Conservation (phyloP, 2,329 filamentous ascomycete species). For the Tolypocladium capitatum region DNA sequence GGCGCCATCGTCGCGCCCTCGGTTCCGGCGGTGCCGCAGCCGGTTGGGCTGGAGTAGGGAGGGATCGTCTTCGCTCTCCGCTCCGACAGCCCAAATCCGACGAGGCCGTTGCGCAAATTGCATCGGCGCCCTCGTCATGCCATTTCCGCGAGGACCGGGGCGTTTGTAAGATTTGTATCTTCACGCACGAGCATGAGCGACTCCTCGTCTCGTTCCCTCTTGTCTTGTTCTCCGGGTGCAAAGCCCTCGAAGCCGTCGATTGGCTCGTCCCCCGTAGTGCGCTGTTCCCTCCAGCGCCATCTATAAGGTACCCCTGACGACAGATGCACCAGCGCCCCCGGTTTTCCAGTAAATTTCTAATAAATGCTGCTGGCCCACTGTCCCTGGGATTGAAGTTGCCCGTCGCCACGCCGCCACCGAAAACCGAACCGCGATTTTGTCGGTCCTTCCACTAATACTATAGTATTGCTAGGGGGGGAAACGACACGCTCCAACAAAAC, state of each 20-base stretch:
- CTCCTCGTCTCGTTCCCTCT: not conserved
- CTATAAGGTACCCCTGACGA: too few relatives aligned
- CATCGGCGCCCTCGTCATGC: too few relatives aligned
- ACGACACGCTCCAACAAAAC: not conserved
- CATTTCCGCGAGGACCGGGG: too few relatives aligned
- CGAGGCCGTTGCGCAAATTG: not conserved
- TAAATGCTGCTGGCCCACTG: not conserved
- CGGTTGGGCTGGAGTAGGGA: not conserved
- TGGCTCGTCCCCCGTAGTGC: not conserved
- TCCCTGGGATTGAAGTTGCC: not conserved
- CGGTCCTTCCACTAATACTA: not conserved
- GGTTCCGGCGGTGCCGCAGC: not conserved
- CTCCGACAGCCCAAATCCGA: not conserved
- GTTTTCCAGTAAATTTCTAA: not conserved
- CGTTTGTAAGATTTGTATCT: too few relatives aligned
- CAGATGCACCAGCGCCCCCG: not conserved
- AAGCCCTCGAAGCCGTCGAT: not conserved
- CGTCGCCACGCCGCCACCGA: not conserved
- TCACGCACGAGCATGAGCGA: not conserved
- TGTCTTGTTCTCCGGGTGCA: too few relatives aligned
- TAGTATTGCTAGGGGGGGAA: not conserved
- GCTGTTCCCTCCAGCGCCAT: too few relatives aligned
- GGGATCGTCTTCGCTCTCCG: not conserved
- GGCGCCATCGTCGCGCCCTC: not conserved
- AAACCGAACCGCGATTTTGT: not conserved